phyloP scores from a whole-genome alignment of 169 alveolate genomes.

The Plasmodium malariae region DNA sequence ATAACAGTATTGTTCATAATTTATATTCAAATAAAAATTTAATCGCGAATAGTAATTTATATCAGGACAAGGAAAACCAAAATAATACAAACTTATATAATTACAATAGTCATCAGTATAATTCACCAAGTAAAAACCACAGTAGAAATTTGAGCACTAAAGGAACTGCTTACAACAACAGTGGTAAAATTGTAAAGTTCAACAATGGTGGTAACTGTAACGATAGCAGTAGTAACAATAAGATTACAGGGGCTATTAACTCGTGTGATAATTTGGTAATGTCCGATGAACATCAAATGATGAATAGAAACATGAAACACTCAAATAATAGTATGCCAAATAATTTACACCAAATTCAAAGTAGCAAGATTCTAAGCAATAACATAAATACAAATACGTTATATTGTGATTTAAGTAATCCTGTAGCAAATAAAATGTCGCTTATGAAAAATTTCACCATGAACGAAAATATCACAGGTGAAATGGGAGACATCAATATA shows the following conservation, averaged over 20 bases:
- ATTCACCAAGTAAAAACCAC: not conserved
- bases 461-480: too few species aligned
- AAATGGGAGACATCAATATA: too few species aligned
- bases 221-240: not conserved
- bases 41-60: not conserved
- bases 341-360: not conserved
- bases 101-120: not conserved
- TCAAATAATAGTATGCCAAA: not conserved
- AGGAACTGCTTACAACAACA: not conserved
- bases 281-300: not conserved
- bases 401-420: not conserved
- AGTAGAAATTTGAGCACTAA: too few species aligned
- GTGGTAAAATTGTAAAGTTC: not conserved
- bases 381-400: not conserved
- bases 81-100: not conserved
- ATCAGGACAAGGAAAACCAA: not conserved
- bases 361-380: not conserved
- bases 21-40: slow-evolving; percentile 1
- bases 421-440: not conserved
- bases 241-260: not conserved
- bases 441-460: not conserved
- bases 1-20: slow-evolving; percentile 15
- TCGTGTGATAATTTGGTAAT: not conserved
- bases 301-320: not conserved
- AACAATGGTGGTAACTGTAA: not conserved